Percentiles rank a stretch among this genome's conserved stretches.
phyloP scores from a whole-genome alignment of 1,139 yeast species.

The Suhomyces bokatorum region DNA sequence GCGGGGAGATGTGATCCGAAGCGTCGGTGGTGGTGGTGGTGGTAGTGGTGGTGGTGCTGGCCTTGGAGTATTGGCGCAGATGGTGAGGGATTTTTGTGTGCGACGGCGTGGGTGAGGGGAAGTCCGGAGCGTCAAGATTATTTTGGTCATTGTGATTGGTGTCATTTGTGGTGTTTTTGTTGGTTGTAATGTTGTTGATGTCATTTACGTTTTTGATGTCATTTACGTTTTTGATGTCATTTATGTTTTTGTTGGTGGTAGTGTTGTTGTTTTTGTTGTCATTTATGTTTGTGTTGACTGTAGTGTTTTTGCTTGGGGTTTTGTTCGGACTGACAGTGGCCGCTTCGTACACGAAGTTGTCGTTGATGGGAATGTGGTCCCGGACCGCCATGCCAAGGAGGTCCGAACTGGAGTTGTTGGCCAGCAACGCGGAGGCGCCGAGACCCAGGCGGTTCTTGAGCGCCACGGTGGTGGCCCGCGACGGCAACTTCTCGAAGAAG shows the following conservation, averaged over 20 bases:
- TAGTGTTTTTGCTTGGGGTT: too few species aligned
- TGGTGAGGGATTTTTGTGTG: background rate
- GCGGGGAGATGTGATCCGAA: background rate
- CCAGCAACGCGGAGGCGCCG: slow-evolving; percentile 9
- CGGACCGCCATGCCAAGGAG: slow-evolving; percentile 9
- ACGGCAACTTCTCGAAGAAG: slow-evolving; percentile 43
- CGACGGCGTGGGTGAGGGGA: background rate
- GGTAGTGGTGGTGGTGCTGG: background rate
- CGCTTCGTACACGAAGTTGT: slow-evolving; percentile 34
- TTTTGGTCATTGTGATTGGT: too few species aligned
- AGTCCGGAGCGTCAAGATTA: slow-evolving; percentile 12
- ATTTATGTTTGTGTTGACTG: too few species aligned
- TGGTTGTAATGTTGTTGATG: too few species aligned
- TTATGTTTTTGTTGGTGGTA: too few species aligned
- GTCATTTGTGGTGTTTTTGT: too few species aligned
- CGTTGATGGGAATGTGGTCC: slow-evolving; percentile 29
- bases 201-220: too few species aligned
- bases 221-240: too few species aligned
- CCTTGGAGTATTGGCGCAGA: background rate
- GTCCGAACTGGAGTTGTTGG: slow-evolving; percentile 14
- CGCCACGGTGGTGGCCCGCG: slow-evolving; percentile 28
- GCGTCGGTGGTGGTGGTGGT: background rate
- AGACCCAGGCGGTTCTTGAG: slow-evolving; percentile 14
- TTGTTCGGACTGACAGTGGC: background rate
- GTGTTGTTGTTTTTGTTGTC: too few species aligned